Base-by-base conservation (phyloP, 345 rosid genomes). In the Durio zibethinus region DNA sequence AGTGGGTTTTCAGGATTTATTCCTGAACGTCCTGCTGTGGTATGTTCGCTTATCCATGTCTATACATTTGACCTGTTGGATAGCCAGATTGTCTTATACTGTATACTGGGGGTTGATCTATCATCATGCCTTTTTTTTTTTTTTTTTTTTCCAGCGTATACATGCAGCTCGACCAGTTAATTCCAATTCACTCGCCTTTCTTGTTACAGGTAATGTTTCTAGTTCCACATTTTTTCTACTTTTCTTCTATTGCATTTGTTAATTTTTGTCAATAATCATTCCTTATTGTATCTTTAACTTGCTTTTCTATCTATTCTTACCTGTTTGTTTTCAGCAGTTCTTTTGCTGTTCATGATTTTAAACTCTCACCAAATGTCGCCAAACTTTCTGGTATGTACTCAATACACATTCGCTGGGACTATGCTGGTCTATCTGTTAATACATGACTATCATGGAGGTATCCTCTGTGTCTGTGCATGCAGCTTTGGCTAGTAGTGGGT, bases 281-380 rank as follows among this genome's bases (percentile, higher is more conserved):
- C 62, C 36, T 40, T 42, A 12, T 31, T 15, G 50, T n/a, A 7
- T n/a, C 23, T 71, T 71, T 56, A 63, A 47, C 35, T 50, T 62
- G 15, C 29, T 48, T 48, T 33, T 76, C 62, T 76, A 84, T 76
- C 59, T 40, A 16, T 73, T 43, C 4, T 54, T 57, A 31, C 21
- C 45, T 64, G 45, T 73, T 79, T 76, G 33, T 83, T 86, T 81
- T n/a, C 20, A 75, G 88, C 91, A 91, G 92, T 91, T 75, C 88
- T 91, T 81, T 80, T 91, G 82, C 84, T 89, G 83, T 89, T 89
- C 83, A 89, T 91, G 89, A 87, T 91, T 80, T 81, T 91, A 60
- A 88, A 91, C 80, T 91, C 93, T 71, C 89, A 91, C 56, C 94
- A 89, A 78, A 89, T 89, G 88, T 82, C 93, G 7, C 89, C 91